Conservation (phyloP, 2,329 filamentous ascomycete species). For the Exophiala sideris region DNA sequence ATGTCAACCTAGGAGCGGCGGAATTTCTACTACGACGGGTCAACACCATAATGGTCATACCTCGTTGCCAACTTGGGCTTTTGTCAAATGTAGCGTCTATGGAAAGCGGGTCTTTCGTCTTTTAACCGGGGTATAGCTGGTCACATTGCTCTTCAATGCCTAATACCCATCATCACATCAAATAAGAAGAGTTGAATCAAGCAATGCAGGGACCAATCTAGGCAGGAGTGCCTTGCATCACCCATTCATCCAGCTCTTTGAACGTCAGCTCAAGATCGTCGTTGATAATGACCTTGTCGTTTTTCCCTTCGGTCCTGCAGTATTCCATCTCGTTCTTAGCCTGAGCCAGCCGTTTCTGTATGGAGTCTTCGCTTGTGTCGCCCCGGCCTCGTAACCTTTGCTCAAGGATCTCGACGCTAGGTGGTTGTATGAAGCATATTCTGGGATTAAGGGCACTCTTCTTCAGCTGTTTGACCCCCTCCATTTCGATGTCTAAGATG, state of each 20-base stretch:
- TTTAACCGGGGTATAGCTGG: slow-evolving; percentile 21
- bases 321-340: slow-evolving; percentile 73
- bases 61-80: slow-evolving; percentile 16
- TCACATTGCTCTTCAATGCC: slow-evolving; percentile 12
- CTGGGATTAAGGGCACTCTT: slow-evolving; percentile 68
- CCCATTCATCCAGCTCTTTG: slow-evolving; percentile 51
- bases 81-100: slow-evolving; percentile 26
- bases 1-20: no score
- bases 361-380: slow-evolving; percentile 72
- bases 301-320: slow-evolving; percentile 62
- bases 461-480: slow-evolving; percentile 91
- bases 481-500: slow-evolving; percentile 95
- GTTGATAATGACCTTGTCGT: slow-evolving; percentile 65
- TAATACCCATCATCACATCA: background rate
- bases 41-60: slow-evolving; percentile 17
- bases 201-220: background rate
- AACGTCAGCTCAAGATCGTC: slow-evolving; percentile 61
- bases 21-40: no score
- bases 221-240: slow-evolving; percentile 37
- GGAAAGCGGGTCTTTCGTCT: slow-evolving; percentile 28
- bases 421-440: slow-evolving; percentile 82
- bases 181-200: background rate
- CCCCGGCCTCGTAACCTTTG: slow-evolving; percentile 68
- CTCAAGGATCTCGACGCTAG: slow-evolving; percentile 71
- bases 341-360: slow-evolving; percentile 67